These are phyloP conservation scores for Plasmodium coatneyi DNA, from an alignment of 169 alveolate species.

Conservation along the genomic window DNA sequence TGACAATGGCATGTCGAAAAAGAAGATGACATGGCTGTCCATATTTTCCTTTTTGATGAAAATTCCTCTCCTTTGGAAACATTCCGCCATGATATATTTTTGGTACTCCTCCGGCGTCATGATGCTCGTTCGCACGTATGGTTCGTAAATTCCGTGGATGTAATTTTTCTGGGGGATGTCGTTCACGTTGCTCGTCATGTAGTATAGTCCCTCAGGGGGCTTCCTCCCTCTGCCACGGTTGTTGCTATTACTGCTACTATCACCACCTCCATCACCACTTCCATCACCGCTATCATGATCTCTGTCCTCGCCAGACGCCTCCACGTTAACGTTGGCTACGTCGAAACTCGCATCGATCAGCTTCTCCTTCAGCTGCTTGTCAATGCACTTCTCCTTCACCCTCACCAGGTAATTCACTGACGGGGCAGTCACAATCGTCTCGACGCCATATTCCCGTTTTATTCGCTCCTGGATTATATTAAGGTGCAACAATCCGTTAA, in stretches of 20 bases:
- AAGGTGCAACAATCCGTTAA: conserved; percentile 94
- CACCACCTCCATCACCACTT: neutral
- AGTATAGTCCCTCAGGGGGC: neutral
- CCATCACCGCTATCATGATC: neutral
- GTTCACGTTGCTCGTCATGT: conserved; percentile 71
- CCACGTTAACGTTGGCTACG: conserved; percentile 8
- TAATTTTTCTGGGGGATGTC: conserved; percentile 62
- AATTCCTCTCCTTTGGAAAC: conserved; percentile 78
- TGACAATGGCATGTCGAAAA: conserved; percentile 90
- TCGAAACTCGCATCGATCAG: conserved; percentile 36
- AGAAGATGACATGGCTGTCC: conserved; percentile 79
- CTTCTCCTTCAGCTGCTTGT: conserved; percentile 49
- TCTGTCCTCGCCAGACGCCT: neutral
- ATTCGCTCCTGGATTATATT: conserved; percentile 94
- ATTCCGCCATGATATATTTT: conserved; percentile 52
- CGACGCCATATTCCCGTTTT: conserved; percentile 90
- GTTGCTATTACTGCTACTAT: neutral
- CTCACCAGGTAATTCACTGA: conserved; percentile 85
- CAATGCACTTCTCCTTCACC: conserved; percentile 74
- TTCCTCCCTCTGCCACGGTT: neutral
- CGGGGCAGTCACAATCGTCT: conserved; percentile 92
- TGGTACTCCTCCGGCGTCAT: conserved; percentile 60
- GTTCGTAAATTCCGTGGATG: conserved; percentile 48
- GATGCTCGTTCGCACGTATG: conserved; percentile 71
- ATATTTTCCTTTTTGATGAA: conserved; percentile 74